A percentile compares a stretch with the other conserved stretches of the same genome.
phyloP scores from a whole-genome alignment of 345 rosid genomes.

The Carallia pectinifolia region DNA sequence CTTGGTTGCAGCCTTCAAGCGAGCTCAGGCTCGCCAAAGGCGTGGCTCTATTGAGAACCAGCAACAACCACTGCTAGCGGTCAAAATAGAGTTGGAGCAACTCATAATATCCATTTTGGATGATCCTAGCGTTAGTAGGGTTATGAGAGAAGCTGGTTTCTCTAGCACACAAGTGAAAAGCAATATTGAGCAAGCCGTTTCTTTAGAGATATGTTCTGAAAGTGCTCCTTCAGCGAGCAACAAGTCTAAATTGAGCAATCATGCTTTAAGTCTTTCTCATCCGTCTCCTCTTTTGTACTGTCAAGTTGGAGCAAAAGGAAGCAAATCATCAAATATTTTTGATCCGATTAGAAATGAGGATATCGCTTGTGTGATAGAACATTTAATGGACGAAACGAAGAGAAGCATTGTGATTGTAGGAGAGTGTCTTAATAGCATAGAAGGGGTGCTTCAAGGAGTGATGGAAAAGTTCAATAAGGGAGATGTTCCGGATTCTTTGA shows the following conservation, averaged over 20 bases:
- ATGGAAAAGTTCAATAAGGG: constrained; percentile 58
- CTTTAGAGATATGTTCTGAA: constrained; percentile 25
- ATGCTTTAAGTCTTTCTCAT: constrained; percentile 25
- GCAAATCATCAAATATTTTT: constrained; percentile 19
- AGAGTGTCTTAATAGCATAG: constrained; percentile 56
- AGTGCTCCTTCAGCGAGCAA: constrained; percentile 12
- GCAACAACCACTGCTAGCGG: constrained; percentile 58
- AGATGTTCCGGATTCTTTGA: constrained; percentile 56
- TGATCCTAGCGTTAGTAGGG: constrained; percentile 73
- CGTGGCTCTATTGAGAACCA: constrained; percentile 73
- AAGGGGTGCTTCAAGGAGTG: constrained; percentile 54
- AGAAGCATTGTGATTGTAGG: constrained; percentile 66
- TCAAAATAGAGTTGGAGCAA: constrained; percentile 68
- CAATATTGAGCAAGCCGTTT: constrained; percentile 35
- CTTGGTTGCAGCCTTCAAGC: constrained; percentile 65
- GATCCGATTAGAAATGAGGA: constrained; percentile 55
- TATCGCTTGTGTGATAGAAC: constrained; percentile 58
- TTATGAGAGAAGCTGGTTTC: constrained; percentile 44
- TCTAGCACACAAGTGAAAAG: constrained; percentile 43
- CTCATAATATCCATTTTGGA: constrained; percentile 69
- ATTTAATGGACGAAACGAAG: constrained; percentile 43
- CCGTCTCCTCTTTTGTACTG: constrained; percentile 14
- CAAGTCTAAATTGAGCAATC: constrained; percentile 45
- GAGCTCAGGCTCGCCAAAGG: constrained; percentile 81
- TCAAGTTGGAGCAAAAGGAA: constrained; percentile 21